phyloP scores from a whole-genome alignment of 106 monocot genomes.

The Gastrodia elata region DNA sequence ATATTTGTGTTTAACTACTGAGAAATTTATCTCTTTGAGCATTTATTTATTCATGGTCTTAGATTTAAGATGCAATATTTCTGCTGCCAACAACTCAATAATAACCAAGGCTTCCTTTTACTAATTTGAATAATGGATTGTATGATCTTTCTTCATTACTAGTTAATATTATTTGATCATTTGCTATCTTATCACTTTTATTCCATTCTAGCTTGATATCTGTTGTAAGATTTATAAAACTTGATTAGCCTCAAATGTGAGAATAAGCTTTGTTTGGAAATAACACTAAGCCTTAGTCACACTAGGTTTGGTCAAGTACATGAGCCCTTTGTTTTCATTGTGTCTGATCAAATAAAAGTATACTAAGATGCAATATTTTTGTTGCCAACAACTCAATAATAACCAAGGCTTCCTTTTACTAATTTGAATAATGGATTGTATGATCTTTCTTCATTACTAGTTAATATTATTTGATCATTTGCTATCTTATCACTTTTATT shows the following conservation, averaged over 20 bases:
- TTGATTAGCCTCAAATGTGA: neutral
- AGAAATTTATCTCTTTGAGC: neutral
- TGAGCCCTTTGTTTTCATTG: too few relatives aligned
- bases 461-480: neutral
- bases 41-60: neutral
- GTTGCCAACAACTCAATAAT: too few relatives aligned
- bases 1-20: neutral
- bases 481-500: neutral
- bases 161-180: neutral
- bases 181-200: neutral
- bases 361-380: too few relatives aligned
- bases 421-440: neutral
- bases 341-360: too few relatives aligned
- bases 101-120: neutral
- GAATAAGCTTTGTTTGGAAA: neutral
- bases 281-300: neutral
- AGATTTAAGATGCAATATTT: too few relatives aligned
- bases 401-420: neutral
- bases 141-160: neutral
- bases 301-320: too few relatives aligned
- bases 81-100: too few relatives aligned
- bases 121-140: neutral
- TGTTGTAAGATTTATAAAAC: too few relatives aligned
- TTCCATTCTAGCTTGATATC: neutral
- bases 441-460: neutral